Base-by-base conservation (phyloP, 805 yeast genomes). In the Barnettozyma californica region DNA sequence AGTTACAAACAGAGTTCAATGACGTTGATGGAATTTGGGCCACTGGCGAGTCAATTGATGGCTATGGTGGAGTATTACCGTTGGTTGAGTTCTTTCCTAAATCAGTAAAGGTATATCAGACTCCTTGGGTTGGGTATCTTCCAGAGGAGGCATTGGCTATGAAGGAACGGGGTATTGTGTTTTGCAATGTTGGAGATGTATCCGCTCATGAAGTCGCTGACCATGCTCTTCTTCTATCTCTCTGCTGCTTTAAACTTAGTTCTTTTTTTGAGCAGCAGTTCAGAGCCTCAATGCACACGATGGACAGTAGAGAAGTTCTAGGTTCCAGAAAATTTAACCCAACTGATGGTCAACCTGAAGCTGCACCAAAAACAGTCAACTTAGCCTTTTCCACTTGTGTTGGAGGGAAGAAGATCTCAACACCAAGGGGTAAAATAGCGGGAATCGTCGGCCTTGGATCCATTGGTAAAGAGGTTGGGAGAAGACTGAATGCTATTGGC, bases 181-280 rank as follows among this genome's bases (percentile, higher is more conserved):
- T 87, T 51, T 78, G 86, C 51, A 83, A 87, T 59, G 81, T 81
- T 47, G 77, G 87, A 50, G 67, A 76, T 10, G 68, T 71, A 36
- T 80, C 84, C 0, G 78, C 86, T 1, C 78, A 72, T 37, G 83
- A 85, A 14, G 95, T 87, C 25, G 86, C 91, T 3, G 95, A 87
- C 53, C 67, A 82, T 49, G 92, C 83, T 3, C 66, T 84, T 41
- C 75, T 68, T 58, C 71, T 82, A 54, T 68, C 85, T 0, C 61
- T 86, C 49, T 73, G 80, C 35, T 74, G 80, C 20, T 83, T 83
- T 68, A 72, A 94, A 53, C 73, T 74, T 62, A 78, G 79, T 50
- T 63, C 73, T 1, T 63, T 73, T 41, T 77, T 78, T 61, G 78
- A 76, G 49, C 58, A 61, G 2, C 59, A 66, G 11, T 64, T 81